Percentiles rank a stretch among this genome's conserved stretches.
Conservation (phyloP, 164 flowering plant species). For the Warburgia ugandensis region DNA sequence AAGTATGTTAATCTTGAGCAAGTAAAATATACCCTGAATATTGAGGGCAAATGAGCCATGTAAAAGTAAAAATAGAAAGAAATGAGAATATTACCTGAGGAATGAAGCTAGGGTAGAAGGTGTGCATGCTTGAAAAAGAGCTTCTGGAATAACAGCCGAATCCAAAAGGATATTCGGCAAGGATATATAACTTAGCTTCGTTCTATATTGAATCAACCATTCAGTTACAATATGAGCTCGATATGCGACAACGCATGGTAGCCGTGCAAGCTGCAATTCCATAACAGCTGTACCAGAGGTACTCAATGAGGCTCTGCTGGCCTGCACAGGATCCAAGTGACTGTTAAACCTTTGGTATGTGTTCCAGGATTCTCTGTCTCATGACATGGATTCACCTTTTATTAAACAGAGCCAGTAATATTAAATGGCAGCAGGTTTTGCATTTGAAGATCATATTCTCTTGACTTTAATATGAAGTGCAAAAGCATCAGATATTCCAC, state of each 20-base stretch:
- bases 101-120: conserved; percentile 46
- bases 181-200: conserved; percentile 69
- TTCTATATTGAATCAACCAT: conserved; percentile 60
- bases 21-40: neutral
- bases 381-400: neutral
- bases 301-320: conserved; percentile 75
- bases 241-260: conserved; percentile 85
- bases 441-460: no score
- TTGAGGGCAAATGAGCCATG: neutral
- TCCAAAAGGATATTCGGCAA: conserved; percentile 84
- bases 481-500: neutral
- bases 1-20: neutral
- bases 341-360: neutral
- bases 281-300: conserved; percentile 90
- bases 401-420: no score
- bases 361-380: neutral
- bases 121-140: conserved; percentile 63
- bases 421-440: no score
- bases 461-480: no score
- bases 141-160: conserved; percentile 81
- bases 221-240: conserved; percentile 86
- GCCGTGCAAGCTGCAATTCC: conserved; percentile 85
- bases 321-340: conserved; percentile 41
- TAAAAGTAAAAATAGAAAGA: neutral
- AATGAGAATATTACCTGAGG: conserved; percentile 36